Conservation (phyloP, 768 basidiomycete species). For the Cytidiella melzeri region DNA sequence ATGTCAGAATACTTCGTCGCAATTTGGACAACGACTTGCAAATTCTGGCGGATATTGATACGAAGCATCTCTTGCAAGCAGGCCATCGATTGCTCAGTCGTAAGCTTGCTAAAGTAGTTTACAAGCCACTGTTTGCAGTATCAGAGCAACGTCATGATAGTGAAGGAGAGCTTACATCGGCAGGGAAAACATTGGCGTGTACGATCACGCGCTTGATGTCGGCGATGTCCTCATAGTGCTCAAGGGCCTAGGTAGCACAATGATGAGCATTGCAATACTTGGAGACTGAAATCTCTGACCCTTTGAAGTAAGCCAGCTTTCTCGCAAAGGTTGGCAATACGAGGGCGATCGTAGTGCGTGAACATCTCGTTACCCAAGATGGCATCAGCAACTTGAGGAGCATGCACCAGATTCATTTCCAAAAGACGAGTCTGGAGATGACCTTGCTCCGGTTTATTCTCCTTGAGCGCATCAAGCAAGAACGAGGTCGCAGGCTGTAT, state of each 20-base stretch:
- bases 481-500: constrained; percentile 99
- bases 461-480: constrained; percentile 94
- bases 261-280: too few species aligned
- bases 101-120: constrained; percentile 92
- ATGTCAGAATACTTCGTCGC: constrained; percentile 99
- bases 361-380: constrained; percentile 99
- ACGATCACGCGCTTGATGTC: constrained; percentile 99
- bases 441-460: constrained; percentile 95
- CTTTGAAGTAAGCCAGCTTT: constrained; percentile 94
- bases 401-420: constrained; percentile 97
- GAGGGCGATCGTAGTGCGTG: constrained; percentile 89
- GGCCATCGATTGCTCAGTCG: constrained; percentile 94
- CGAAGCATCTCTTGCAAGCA: constrained; percentile 97
- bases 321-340: constrained; percentile 97
- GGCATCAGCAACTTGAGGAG: constrained; percentile 97
- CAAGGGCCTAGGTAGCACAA: constrained; percentile 87
- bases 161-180: constrained; percentile 57
- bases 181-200: constrained; percentile 76
- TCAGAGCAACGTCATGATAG: neutral
- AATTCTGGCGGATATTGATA: constrained; percentile 95
- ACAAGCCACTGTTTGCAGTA: constrained; percentile 73
- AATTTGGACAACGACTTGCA: constrained; percentile 94
- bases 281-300: too few species aligned
- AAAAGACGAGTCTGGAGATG: constrained; percentile 93
- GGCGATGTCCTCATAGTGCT: constrained; percentile 96